Evolutionary conservation across 176 grass and related monocot species (phyloP).

Genomic region (Otatea glauca): DNA sequence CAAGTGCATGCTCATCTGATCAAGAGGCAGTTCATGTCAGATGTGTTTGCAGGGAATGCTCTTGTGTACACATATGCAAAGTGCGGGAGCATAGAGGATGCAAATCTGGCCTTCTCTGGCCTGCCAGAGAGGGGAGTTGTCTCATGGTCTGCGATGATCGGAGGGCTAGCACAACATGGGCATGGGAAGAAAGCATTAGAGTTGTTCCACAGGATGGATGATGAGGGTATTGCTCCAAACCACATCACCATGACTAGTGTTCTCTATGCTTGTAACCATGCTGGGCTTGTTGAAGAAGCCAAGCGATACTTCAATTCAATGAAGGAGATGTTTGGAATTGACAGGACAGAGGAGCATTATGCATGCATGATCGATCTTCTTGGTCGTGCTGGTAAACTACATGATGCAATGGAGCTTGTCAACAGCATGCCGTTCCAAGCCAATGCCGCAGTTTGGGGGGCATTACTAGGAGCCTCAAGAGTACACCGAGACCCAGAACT

Average conservation of each 20-base stretch:
- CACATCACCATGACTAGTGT: slow-evolving; percentile 82
- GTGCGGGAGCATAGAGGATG: slow-evolving; percentile 84
- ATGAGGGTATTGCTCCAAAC: slow-evolving; percentile 70
- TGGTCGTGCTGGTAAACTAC: slow-evolving; percentile 76
- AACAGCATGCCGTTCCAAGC: slow-evolving; percentile 78
- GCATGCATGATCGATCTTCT: slow-evolving; percentile 89
- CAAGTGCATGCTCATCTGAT: slow-evolving; percentile 80
- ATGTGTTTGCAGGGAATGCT: slow-evolving; percentile 80
- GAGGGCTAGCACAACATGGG: slow-evolving; percentile 87
- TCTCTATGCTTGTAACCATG: slow-evolving; percentile 89
- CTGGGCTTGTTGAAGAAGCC: slow-evolving; percentile 76
- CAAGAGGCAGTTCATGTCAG: slow-evolving; percentile 69
- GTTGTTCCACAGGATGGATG: slow-evolving; percentile 71
- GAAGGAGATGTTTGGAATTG: slow-evolving; percentile 75
- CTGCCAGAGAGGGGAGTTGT: slow-evolving; percentile 74
- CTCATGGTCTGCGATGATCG: slow-evolving; percentile 98
- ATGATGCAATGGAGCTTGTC: slow-evolving; percentile 77
- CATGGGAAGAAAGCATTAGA: slow-evolving; percentile 71
- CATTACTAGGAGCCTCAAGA: slow-evolving; percentile 73
- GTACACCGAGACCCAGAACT: slow-evolving; percentile 66
- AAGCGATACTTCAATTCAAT: slow-evolving; percentile 76
- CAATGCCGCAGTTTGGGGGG: slow-evolving; percentile 73
- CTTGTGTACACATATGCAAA: slow-evolving; percentile 94
- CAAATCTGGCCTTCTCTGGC: slow-evolving; percentile 65
- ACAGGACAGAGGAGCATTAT: slow-evolving; percentile 83